These are phyloP conservation scores for Diddensiella transvaalensis DNA, from an alignment of 805 yeast genomes.

Conservation along the genomic window DNA sequence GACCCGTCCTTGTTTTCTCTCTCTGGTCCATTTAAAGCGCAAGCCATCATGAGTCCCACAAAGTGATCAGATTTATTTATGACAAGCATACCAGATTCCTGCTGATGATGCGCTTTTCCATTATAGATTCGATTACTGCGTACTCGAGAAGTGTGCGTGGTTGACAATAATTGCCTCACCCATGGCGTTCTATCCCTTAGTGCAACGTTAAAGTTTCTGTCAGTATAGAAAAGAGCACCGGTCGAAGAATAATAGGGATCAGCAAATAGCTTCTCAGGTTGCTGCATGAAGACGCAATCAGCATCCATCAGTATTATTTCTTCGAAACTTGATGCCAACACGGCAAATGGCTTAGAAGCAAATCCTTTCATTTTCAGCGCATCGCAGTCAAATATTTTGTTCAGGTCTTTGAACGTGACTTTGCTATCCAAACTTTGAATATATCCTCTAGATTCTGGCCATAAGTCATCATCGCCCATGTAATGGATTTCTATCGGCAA, in stretches of 20 bases:
- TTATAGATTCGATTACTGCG: background rate
- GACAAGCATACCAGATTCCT: background rate
- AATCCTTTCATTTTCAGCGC: background rate
- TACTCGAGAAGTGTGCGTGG: background rate
- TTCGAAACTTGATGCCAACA: background rate
- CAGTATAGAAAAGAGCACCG: background rate
- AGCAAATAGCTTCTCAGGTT: background rate
- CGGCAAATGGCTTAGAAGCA: background rate
- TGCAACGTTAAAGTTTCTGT: background rate
- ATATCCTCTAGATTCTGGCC: background rate
- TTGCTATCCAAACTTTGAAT: background rate
- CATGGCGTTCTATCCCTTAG: background rate
- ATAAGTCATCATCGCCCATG: background rate
- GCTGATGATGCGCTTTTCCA: background rate
- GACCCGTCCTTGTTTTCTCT: background rate
- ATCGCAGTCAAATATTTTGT: background rate
- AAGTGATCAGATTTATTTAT: background rate
- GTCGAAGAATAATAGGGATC: background rate
- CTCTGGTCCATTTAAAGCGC: background rate
- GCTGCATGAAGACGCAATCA: slow-evolving; percentile 1
- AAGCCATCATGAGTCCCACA: background rate
- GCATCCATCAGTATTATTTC: background rate
- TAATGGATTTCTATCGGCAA: background rate
- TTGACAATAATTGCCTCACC: background rate
- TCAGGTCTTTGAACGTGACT: background rate